Evolutionary conservation across 305 asterid species (phyloP).

Genomic region (Rubia balearica): DNA sequence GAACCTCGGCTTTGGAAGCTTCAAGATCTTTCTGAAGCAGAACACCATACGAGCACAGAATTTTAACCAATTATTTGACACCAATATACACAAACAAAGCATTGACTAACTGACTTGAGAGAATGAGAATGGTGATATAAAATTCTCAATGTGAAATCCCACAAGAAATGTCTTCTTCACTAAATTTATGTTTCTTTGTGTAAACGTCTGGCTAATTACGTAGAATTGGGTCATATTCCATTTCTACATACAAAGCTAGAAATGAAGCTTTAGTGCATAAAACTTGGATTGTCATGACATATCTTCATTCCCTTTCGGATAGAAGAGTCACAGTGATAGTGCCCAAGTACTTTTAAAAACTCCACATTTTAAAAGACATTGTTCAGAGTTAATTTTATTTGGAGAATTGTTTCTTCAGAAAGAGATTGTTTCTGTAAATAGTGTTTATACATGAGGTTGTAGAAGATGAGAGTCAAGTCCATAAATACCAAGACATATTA

Average conservation of each 20-base stretch:
- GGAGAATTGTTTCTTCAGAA: neutral
- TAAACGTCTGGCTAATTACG: neutral
- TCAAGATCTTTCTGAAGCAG: constrained; percentile 62
- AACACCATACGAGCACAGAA: neutral
- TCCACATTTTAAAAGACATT: neutral
- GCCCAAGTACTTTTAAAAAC: no score
- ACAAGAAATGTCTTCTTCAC: neutral
- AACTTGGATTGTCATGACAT: neutral
- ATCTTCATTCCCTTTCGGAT: neutral
- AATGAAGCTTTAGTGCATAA: neutral
- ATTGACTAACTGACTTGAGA: neutral
- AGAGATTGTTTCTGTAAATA: neutral
- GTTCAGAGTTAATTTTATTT: neutral
- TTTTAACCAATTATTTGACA: neutral
- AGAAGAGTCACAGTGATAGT: neutral
- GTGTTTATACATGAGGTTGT: neutral
- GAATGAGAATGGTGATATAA: neutral
- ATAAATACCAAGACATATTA: no score
- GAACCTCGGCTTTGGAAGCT: constrained; percentile 75
- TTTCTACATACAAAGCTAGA: neutral
- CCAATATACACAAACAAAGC: neutral
- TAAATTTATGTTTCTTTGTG: neutral
- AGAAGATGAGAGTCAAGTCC: no score
- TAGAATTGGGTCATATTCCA: neutral
- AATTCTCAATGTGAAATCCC: neutral